Evolutionary conservation across 2,329 filamentous ascomycete species (phyloP).

Genomic region (Penicillium sp.): DNA sequence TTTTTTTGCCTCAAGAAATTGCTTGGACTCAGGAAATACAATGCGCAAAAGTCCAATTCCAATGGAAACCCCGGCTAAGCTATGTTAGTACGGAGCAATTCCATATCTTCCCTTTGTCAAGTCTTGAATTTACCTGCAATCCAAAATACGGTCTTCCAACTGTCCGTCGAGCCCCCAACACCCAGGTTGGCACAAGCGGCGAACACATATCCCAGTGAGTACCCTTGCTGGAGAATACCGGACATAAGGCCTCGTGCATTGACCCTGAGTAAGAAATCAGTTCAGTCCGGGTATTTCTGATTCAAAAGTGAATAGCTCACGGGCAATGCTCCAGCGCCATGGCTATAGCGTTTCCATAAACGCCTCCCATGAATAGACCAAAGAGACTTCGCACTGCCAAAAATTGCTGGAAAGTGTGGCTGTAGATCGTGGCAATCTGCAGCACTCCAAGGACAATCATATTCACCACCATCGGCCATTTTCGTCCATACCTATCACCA

Average conservation of each 20-base stretch:
- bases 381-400: constrained; percentile 71
- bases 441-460: constrained; percentile 69
- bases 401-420: constrained; percentile 68
- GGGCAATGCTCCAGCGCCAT: constrained; percentile 76
- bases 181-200: constrained; percentile 70
- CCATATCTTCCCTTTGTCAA: neutral
- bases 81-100: neutral
- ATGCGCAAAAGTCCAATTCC: constrained; percentile 66
- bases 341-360: constrained; percentile 74
- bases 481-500: constrained; percentile 75
- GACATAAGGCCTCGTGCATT: constrained; percentile 76
- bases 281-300: neutral
- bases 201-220: constrained; percentile 75
- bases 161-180: constrained; percentile 54
- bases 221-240: constrained; percentile 78
- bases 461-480: constrained; percentile 77
- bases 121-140: constrained; percentile 49
- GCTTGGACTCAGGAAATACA: constrained; percentile 69
- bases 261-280: constrained; percentile 21
- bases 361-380: constrained; percentile 76
- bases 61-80: constrained; percentile 32
- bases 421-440: constrained; percentile 77
- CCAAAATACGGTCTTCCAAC: constrained; percentile 77
- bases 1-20: constrained; percentile 69
- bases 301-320: constrained; percentile 11